A percentile compares a stretch with the other conserved stretches of the same genome.
phyloP scores from a whole-genome alignment of 1,284 basidiomycete genomes.

The Termitomyces sp. region DNA sequence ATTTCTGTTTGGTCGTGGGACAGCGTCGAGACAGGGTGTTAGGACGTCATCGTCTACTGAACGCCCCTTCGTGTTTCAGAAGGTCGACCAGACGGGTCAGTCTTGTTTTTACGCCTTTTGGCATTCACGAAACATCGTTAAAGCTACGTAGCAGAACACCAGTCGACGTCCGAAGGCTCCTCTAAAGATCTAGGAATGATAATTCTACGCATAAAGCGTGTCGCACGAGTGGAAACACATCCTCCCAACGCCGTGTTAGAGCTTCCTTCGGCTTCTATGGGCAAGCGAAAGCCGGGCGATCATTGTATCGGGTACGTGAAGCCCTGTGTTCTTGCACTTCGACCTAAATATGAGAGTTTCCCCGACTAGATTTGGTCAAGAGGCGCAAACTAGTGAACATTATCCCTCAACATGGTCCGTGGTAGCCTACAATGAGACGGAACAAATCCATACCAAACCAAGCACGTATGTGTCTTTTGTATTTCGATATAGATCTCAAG shows the following conservation, averaged over 20 bases:
- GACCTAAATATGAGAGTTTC: conserved; percentile 1
- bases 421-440: conserved; percentile 37
- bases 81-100: conserved; percentile 33
- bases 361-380: conserved; percentile 42
- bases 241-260: conserved; percentile 36
- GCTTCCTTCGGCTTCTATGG: conserved; percentile 24
- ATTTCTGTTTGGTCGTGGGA: conserved; percentile 52
- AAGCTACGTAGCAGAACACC: conserved; percentile 12
- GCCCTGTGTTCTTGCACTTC: neutral
- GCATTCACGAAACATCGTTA: neutral
- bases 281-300: conserved; percentile 32
- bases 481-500: conserved; percentile 51
- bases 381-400: conserved; percentile 34
- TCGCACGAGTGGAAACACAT: conserved; percentile 28
- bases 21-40: conserved; percentile 41
- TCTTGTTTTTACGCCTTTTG: neutral
- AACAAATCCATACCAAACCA: conserved; percentile 23
- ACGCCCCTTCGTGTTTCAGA: conserved; percentile 53
- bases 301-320: conserved; percentile 38
- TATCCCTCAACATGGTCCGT: conserved; percentile 47
- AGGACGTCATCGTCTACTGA: conserved; percentile 43
- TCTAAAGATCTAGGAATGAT: conserved; percentile 48
- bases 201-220: conserved; percentile 48
- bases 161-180: conserved; percentile 16
- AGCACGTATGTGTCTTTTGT: conserved; percentile 54